Evolutionary conservation across 2,329 filamentous ascomycete species (phyloP).

Genomic region (Rhynchosporium secalis): DNA sequence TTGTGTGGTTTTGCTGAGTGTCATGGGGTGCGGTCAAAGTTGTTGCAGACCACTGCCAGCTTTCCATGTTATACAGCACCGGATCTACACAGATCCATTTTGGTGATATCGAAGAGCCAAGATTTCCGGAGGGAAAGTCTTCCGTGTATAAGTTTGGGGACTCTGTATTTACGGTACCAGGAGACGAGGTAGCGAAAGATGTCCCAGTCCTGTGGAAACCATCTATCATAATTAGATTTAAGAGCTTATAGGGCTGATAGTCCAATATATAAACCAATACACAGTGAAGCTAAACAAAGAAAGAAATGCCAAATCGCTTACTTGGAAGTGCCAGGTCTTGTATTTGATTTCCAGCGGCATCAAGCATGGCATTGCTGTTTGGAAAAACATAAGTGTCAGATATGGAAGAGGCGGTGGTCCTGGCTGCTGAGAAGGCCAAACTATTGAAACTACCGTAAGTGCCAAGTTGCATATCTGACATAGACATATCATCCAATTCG

Average conservation of each 20-base stretch:
- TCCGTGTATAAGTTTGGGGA: constrained; percentile 24
- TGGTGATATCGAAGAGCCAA: constrained; percentile 16
- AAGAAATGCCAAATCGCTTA: constrained; percentile 6
- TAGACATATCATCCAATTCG: constrained; percentile 27
- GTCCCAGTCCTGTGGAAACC: constrained; percentile 26
- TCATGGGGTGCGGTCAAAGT: constrained; percentile 18
- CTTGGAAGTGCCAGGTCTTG: constrained; percentile 30
- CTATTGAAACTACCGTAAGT: constrained; percentile 32
- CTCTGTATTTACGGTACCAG: constrained; percentile 13
- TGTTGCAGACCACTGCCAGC: constrained; percentile 20
- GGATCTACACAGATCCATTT: constrained; percentile 12
- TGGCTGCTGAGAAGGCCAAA: constrained; percentile 24
- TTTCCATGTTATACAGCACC: constrained; percentile 17
- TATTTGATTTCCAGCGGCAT: constrained; percentile 21
- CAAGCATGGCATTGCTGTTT: constrained; percentile 20
- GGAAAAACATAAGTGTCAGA: constrained; percentile 33
- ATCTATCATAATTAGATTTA: constrained; percentile 23
- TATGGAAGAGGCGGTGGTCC: constrained; percentile 29
- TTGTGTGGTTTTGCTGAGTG: constrained; percentile 16
- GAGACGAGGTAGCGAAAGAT: constrained; percentile 16
- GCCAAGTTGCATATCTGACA: constrained; percentile 30
- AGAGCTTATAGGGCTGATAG: neutral
- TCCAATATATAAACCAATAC: neutral
- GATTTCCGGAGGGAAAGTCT: constrained; percentile 22
- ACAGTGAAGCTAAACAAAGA: neutral